Conservation (phyloP, 2,329 filamentous ascomycete species). For the Fusarium euwallaceae region DNA sequence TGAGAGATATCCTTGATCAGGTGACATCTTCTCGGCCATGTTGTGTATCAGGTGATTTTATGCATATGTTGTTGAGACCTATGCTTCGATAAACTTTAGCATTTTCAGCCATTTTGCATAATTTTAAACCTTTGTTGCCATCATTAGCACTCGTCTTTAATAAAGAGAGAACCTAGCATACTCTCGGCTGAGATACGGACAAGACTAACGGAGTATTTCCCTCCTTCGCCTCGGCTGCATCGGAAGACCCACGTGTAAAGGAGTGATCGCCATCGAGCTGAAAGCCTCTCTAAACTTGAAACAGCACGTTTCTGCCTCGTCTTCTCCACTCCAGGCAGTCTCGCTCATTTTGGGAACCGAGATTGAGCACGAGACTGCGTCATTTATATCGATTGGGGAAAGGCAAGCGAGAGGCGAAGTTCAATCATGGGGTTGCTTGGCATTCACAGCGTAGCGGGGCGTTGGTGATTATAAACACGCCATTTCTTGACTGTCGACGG, state of each 20-base stretch:
- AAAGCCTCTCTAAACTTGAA: neutral
- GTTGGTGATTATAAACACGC: neutral
- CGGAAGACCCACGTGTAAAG: neutral
- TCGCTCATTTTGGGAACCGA: neutral
- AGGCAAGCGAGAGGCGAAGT: neutral
- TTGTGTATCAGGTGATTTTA: neutral
- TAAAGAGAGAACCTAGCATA: neutral
- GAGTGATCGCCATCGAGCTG: neutral
- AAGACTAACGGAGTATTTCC: neutral
- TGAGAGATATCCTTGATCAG: neutral
- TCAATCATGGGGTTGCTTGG: neutral
- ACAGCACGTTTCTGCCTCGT: neutral
- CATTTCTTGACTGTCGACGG: neutral
- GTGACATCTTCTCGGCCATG: neutral
- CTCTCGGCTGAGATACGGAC: neutral
- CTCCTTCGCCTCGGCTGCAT: neutral
- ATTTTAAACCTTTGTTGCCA: fast-evolving
- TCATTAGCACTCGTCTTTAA: neutral
- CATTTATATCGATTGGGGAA: neutral
- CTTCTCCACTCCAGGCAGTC: neutral
- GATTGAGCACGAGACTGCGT: neutral
- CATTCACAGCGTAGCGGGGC: neutral
- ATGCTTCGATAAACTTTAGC: neutral
- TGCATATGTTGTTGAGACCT: neutral
- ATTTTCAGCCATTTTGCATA: neutral